Evolutionary conservation across 164 flowering plant species (phyloP), one percentile per base, ranked within the genome.

Genomic region (Warburgia ugandensis): DNA sequence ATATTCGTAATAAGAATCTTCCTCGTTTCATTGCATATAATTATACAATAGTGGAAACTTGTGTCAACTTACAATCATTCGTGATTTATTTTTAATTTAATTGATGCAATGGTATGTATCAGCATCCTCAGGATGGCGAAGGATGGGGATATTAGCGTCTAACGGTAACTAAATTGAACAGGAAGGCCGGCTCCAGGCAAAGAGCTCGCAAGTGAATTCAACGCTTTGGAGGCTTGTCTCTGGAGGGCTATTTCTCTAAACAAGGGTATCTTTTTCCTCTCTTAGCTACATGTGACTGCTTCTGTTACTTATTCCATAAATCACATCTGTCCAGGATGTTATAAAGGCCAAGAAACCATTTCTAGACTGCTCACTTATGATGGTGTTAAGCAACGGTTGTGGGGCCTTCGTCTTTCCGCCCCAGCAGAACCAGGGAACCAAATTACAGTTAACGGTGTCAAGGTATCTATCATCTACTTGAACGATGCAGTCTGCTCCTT

Each of bases 281-380:
- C 52, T 28, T 8, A 27, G 16, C 29, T 27, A n/a, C 20, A 20
- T 13, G 16, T 5, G n/a, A 47, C 37, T 45, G 29, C 2, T 35
- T 17, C 0, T 7, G 3, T 21, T 23, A 26, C 48, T 44, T 4
- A 48, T 58, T 19, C 7, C 17, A 17, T 27, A 38, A 10, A 27
- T 35, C 4, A 19, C 16, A 37, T 17, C 29, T 69, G 45, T 11
- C 45, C 68, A 83, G 97, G 97, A 29, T 89, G 95, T 54, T 89
- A 89, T 64, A 83, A 89, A 68, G 97, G 92, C 44, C 97, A 88
- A 60, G 97, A 89, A 61, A 89, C 97, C 10, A 74, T 89, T 46
- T 41, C 95, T 55, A 73, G 97, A 55, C 85, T 89, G 44, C 60
- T 85, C 53, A 85, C 94, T 14, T 88, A 85, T 41, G 87, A 83